Conservation (phyloP, 2,329 filamentous ascomycete genomes). For the Curvularia sp. region DNA sequence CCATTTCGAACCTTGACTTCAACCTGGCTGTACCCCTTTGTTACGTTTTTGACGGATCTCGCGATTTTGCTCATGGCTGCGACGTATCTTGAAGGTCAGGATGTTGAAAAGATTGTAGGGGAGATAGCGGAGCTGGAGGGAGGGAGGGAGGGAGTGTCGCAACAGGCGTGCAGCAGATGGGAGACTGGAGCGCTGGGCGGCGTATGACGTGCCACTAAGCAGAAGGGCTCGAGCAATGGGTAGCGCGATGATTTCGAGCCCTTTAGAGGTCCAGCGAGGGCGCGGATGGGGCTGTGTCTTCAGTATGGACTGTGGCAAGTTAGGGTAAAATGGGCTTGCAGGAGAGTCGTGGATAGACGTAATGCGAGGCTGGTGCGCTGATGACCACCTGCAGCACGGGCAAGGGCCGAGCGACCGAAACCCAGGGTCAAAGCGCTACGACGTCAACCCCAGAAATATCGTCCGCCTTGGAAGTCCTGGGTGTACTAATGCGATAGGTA, state of each 20-base stretch:
- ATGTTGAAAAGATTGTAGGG: slow-evolving; percentile 1
- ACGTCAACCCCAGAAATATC: slow-evolving; percentile 13
- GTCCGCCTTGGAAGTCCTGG: not conserved
- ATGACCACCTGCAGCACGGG: slow-evolving; percentile 15
- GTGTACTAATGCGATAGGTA: not conserved
- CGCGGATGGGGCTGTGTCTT: slow-evolving; percentile 9
- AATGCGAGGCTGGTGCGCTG: slow-evolving; percentile 21
- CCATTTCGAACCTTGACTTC: slow-evolving; percentile 83
- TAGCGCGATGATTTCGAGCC: slow-evolving; percentile 3
- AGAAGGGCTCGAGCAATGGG: slow-evolving; percentile 15
- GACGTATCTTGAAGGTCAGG: slow-evolving; percentile 4
- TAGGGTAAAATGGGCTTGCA: slow-evolving; percentile 17
- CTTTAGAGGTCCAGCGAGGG: slow-evolving; percentile 7
- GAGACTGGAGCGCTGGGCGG: slow-evolving; percentile 18
- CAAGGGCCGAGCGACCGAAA: slow-evolving; percentile 19
- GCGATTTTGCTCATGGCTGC: slow-evolving; percentile 91
- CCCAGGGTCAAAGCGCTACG: slow-evolving; percentile 19
- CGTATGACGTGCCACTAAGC: slow-evolving; percentile 20
- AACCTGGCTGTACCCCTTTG: slow-evolving; percentile 94
- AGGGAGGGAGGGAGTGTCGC: slow-evolving; percentile 10
- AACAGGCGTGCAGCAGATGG: slow-evolving; percentile 15
- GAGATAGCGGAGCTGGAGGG: slow-evolving; percentile 13
- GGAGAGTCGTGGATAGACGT: slow-evolving; percentile 19
- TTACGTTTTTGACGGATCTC: slow-evolving; percentile 97
- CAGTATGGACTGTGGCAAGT: slow-evolving; percentile 17